A percentile compares a stretch with the other conserved stretches of the same genome.
Evolutionary conservation across 371 early-diverging fungal genomes (phyloP).

Genomic region (Paraphysoderma sedebokerense): DNA sequence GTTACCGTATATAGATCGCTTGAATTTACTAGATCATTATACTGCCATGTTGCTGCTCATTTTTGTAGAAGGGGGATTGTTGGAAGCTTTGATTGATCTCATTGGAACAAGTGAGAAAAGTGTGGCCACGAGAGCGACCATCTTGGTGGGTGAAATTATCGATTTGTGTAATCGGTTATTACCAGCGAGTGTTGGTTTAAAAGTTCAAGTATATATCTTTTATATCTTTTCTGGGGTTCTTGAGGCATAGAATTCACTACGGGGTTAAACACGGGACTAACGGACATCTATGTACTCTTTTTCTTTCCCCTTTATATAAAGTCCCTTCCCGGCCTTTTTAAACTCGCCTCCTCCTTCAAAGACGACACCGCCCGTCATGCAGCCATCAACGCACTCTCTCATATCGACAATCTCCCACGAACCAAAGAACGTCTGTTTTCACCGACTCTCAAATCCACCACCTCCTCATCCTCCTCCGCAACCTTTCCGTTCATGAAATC

Average conservation of each 20-base stretch:
- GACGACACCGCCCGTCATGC: slow-evolving; percentile 54
- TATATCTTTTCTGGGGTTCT: neutral
- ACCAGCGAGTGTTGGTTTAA: slow-evolving; percentile 33
- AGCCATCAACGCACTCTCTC: slow-evolving; percentile 51
- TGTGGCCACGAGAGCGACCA: slow-evolving; percentile 35
- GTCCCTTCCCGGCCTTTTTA: slow-evolving; percentile 54
- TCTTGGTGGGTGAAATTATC: slow-evolving; percentile 55
- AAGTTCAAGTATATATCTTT: slow-evolving; percentile 23
- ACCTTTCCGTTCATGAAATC: slow-evolving; percentile 8
- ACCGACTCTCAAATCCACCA: neutral
- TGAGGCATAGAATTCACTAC: neutral
- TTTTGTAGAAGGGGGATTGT: slow-evolving; percentile 59
- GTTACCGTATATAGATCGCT: slow-evolving; percentile 14
- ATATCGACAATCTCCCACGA: slow-evolving; percentile 39
- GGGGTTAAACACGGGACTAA: slow-evolving; percentile 7
- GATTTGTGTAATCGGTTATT: slow-evolving; percentile 49
- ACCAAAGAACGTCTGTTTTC: slow-evolving; percentile 8
- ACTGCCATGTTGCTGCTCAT: slow-evolving; percentile 47
- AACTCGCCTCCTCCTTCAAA: slow-evolving; percentile 53
- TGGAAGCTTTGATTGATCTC: slow-evolving; percentile 39
- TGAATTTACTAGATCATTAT: slow-evolving; percentile 51
- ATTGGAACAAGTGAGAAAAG: slow-evolving; percentile 21
- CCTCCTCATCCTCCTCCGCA: slow-evolving; percentile 5
- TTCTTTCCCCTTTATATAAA: slow-evolving; percentile 5
- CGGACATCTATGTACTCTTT: slow-evolving; percentile 2